phyloP scores from a whole-genome alignment of 257 asterid genomes.

The Hygrophila difformis region DNA sequence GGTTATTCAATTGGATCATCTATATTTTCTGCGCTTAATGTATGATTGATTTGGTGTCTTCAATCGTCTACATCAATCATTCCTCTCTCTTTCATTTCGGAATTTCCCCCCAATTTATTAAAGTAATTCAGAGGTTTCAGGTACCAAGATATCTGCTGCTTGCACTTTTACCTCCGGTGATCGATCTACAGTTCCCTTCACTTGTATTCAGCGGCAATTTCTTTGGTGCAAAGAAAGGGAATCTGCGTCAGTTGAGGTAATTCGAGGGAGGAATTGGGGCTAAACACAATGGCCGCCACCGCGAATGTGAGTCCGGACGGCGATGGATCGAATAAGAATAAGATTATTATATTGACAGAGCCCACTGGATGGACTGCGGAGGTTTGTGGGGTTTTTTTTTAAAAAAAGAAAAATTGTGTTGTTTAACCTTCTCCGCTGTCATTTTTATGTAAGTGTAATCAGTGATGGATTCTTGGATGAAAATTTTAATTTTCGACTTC shows the following conservation, averaged over 20 bases:
- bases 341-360: conserved; percentile 2
- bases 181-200: not conserved
- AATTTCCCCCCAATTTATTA: not conserved
- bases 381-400: not conserved
- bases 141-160: not conserved
- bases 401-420: not conserved
- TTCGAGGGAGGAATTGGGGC: not conserved
- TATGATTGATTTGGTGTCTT: conserved; percentile 10
- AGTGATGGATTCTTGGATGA: too few species aligned
- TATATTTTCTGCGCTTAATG: not conserved
- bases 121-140: not conserved
- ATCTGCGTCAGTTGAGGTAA: not conserved
- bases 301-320: not conserved
- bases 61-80: conserved; percentile 13
- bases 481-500: too few species aligned
- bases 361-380: conserved; percentile 2
- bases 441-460: not conserved
- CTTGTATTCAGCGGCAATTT: not conserved
- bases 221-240: not conserved
- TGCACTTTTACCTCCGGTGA: not conserved
- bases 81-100: conserved; percentile 8
- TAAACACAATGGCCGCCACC: not conserved
- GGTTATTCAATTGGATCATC: not conserved
- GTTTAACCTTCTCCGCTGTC: too few species aligned
- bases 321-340: not conserved